phyloP scores from a whole-genome alignment of 345 rosid genomes.

The Rhizophora mangle region DNA sequence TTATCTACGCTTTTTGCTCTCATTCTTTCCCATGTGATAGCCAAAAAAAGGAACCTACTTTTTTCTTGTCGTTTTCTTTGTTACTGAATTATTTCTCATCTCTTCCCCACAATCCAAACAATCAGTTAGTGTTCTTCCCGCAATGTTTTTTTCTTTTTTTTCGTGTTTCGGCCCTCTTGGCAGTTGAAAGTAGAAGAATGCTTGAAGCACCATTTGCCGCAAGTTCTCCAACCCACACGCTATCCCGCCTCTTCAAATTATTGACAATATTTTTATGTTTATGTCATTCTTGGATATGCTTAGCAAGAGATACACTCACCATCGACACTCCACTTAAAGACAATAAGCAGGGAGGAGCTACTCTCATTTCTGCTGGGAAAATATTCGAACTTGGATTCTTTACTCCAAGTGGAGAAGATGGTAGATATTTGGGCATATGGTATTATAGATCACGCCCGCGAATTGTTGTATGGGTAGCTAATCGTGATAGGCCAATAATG shows the following conservation, averaged over 20 bases:
- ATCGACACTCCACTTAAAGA: neutral
- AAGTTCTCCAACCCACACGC: neutral
- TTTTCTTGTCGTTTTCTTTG: too few relatives aligned
- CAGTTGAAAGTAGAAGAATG: neutral
- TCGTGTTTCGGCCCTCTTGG: too few relatives aligned
- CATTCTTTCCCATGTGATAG: too few relatives aligned
- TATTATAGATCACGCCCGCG: constrained; percentile 6
- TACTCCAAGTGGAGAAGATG: constrained; percentile 7
- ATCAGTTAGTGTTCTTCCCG: too few relatives aligned
- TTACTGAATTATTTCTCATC: too few relatives aligned
- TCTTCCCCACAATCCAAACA: too few relatives aligned
- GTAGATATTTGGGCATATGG: constrained; percentile 23
- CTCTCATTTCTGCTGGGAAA: constrained; percentile 28
- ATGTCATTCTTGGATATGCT: neutral
- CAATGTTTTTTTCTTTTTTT: too few relatives aligned
- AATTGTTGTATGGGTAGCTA: constrained; percentile 26
- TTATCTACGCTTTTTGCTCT: too few relatives aligned
- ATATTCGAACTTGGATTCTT: constrained; percentile 38
- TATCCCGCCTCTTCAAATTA: too few relatives aligned
- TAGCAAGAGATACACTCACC: constrained; percentile 16
- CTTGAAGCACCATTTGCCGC: neutral
- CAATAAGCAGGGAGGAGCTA: neutral
- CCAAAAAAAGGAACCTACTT: too few relatives aligned
- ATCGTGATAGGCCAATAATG: constrained; percentile 8
- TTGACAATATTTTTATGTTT: neutral